Evolutionary conservation across 1,284 basidiomycete genomes (phyloP).

Genomic region (Ceratobasidium sp.): DNA sequence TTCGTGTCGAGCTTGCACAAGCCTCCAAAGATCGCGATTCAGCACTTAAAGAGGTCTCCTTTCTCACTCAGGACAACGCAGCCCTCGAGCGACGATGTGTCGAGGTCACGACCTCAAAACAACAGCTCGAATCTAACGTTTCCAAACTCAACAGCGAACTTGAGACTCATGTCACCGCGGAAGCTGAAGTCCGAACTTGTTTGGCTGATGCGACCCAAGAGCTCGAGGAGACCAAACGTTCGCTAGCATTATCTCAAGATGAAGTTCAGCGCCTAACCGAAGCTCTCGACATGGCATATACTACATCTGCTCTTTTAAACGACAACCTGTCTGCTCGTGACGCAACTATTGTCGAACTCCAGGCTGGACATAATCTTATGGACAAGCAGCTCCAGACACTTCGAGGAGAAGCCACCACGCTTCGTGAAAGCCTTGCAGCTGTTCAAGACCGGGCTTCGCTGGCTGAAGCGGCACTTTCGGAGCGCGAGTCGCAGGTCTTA

Average conservation of each 20-base stretch:
- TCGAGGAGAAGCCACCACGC: slow-evolving; percentile 6
- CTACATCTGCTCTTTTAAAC: neutral
- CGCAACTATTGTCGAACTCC: slow-evolving; percentile 2
- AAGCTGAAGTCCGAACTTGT: neutral
- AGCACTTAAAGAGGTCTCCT: neutral
- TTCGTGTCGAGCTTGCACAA: slow-evolving; percentile 23
- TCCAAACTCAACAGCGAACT: slow-evolving; percentile 4
- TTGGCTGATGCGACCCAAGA: slow-evolving; percentile 3
- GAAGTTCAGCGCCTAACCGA: slow-evolving; percentile 7
- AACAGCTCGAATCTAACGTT: slow-evolving; percentile 2
- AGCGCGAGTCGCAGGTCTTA: slow-evolving; percentile 2
- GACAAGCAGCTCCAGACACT: slow-evolving; percentile 10
- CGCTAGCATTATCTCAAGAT: neutral
- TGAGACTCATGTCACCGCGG: neutral
- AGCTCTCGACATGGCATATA: neutral
- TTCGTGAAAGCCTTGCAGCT: slow-evolving; percentile 11
- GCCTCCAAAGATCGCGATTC: slow-evolving; percentile 18
- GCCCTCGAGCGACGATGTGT: neutral
- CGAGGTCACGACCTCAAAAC: neutral
- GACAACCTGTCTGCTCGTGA: slow-evolving; percentile 9
- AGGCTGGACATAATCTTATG: neutral
- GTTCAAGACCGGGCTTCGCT: neutral
- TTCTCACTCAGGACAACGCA: neutral
- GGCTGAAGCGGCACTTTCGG: neutral
- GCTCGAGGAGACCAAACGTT: slow-evolving; percentile 9